Conservation (phyloP, 768 basidiomycete genomes). For the Boletus rubropictus region DNA sequence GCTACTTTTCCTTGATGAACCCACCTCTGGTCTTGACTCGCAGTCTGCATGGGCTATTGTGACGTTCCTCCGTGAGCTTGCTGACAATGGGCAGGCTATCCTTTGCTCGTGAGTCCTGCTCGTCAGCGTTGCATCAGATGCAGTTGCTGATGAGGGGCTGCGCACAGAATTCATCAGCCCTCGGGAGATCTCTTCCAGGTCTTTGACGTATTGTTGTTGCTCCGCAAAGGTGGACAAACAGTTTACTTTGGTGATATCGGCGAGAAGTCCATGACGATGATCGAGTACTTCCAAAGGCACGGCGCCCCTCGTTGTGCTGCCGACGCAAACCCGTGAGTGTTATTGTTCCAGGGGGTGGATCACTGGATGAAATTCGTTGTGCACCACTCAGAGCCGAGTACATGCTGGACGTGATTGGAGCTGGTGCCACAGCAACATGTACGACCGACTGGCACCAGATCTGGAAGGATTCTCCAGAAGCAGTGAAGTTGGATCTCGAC, state of each 20-base stretch:
- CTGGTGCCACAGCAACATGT: conserved; percentile 44
- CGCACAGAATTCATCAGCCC: conserved; percentile 27
- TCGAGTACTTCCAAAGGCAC: conserved; percentile 23
- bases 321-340: conserved; percentile 23
- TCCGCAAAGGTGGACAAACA: conserved; percentile 52
- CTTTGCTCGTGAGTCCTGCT: conserved; percentile 42
- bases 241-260: conserved; percentile 58
- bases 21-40: conserved; percentile 51
- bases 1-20: conserved; percentile 55
- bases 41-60: conserved; percentile 49
- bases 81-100: conserved; percentile 50
- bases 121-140: background rate
- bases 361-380: background rate
- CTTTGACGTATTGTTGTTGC: conserved; percentile 47
- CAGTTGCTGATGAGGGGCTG: background rate
- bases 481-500: conserved; percentile 32
- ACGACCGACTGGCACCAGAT: conserved; percentile 44
- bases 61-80: conserved; percentile 45
- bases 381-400: conserved; percentile 37
- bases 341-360: conserved; percentile 1
- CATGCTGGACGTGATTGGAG: conserved; percentile 51
- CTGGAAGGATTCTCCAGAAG: conserved; percentile 44
- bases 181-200: conserved; percentile 46
- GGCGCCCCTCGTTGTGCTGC: conserved; percentile 16
- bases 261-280: conserved; percentile 17